Percentiles rank a stretch among this genome's conserved stretches.
These are phyloP conservation scores for Cryphonectria radicalis DNA, from an alignment of 2,329 filamentous ascomycete species.

Conservation along the genomic window DNA sequence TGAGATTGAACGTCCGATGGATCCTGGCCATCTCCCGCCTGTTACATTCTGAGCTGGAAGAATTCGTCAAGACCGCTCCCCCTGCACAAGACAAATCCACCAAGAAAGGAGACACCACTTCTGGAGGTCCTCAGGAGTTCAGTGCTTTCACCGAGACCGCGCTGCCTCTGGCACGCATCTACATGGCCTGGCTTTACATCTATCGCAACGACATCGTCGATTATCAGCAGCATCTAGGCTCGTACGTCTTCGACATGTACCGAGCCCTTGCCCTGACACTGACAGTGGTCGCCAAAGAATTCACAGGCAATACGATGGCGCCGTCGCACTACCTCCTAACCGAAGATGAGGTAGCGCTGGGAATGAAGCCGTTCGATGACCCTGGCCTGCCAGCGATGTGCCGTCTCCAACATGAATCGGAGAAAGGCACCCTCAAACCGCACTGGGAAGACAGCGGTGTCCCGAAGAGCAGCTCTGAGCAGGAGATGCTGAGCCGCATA, in stretches of 20 bases:
- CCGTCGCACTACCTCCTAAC: slow-evolving; percentile 54
- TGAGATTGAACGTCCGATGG: slow-evolving; percentile 78
- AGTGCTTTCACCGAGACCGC: slow-evolving; percentile 46
- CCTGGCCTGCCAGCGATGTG: slow-evolving; percentile 45
- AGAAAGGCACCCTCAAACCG: slow-evolving; percentile 34
- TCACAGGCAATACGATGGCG: slow-evolving; percentile 43
- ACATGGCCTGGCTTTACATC: slow-evolving; percentile 57
- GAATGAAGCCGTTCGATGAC: slow-evolving; percentile 48
- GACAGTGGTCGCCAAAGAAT: slow-evolving; percentile 53
- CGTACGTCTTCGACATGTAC: slow-evolving; percentile 51
- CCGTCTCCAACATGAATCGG: slow-evolving; percentile 41
- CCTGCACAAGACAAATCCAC: slow-evolving; percentile 41
- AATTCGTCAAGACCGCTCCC: slow-evolving; percentile 49
- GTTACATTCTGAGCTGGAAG: slow-evolving; percentile 71
- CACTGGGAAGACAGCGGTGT: slow-evolving; percentile 33
- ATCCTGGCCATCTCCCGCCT: slow-evolving; percentile 73
- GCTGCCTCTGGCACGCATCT: slow-evolving; percentile 58
- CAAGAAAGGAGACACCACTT: slow-evolving; percentile 32
- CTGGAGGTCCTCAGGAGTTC: slow-evolving; percentile 38
- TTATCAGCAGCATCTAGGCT: slow-evolving; percentile 50
- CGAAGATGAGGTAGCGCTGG: slow-evolving; percentile 54
- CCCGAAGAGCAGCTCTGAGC: slow-evolving; percentile 11
- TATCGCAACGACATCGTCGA: slow-evolving; percentile 50
- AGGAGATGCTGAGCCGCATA: slow-evolving; percentile 26
- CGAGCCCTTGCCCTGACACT: slow-evolving; percentile 51